phyloP scores from a whole-genome alignment of 2,329 filamentous ascomycete species.

The Colletotrichum tamarilloi region DNA sequence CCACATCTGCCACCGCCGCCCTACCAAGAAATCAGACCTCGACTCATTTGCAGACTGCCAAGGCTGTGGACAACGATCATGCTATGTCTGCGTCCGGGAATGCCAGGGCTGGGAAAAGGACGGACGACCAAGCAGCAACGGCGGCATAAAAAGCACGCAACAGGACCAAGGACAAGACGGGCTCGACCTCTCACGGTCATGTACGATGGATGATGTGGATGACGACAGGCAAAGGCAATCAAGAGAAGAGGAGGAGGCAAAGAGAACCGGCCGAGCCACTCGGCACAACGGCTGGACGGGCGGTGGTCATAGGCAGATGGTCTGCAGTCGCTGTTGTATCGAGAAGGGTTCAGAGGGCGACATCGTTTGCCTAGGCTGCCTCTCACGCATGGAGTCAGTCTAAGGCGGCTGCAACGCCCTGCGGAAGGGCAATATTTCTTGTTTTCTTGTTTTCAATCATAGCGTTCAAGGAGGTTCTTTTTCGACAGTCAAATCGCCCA shows the following conservation, averaged over 20 bases:
- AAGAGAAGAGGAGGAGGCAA: slow-evolving; percentile 21
- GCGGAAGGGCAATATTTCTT: not conserved
- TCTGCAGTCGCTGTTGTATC: slow-evolving; percentile 77
- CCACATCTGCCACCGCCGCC: slow-evolving; percentile 75
- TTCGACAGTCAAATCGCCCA: not conserved
- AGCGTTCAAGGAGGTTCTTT: slow-evolving; percentile 3
- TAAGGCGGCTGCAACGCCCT: slow-evolving; percentile 38
- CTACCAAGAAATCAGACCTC: slow-evolving; percentile 72
- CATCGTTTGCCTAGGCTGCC: slow-evolving; percentile 73
- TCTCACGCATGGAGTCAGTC: slow-evolving; percentile 55
- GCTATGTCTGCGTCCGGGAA: slow-evolving; percentile 75
- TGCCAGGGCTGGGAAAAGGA: slow-evolving; percentile 62
- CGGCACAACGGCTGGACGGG: slow-evolving; percentile 48
- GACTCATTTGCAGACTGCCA: slow-evolving; percentile 74
- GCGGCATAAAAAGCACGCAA: not conserved
- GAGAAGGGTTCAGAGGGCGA: slow-evolving; percentile 74
- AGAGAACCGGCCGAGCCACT: not conserved
- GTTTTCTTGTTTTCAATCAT: slow-evolving; percentile 3
- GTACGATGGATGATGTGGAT: slow-evolving; percentile 63
- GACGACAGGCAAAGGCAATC: slow-evolving; percentile 40
- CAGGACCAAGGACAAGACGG: slow-evolving; percentile 34
- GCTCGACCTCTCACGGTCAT: slow-evolving; percentile 52
- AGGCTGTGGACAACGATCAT: slow-evolving; percentile 70
- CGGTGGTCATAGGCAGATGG: slow-evolving; percentile 60
- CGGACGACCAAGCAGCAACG: slow-evolving; percentile 37